Evolutionary conservation across 2,329 filamentous ascomycete species (phyloP), one percentile per base, ranked within the genome.

Genomic region (Apiospora aurea): DNA sequence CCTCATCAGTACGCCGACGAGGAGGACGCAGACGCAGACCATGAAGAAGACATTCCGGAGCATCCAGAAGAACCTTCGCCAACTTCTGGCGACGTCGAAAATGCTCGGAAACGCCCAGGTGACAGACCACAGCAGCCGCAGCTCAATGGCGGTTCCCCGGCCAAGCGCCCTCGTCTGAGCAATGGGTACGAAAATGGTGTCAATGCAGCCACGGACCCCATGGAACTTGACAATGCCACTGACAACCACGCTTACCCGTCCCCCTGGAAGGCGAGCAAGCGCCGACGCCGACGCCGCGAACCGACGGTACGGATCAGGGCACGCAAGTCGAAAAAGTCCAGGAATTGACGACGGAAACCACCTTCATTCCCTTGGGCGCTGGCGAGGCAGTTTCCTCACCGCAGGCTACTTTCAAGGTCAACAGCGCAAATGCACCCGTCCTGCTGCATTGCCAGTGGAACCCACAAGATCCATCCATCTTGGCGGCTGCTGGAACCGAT

Each of bases 401-500:
- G 73, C 77, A 79, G 74, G 78, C 78, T 73, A 75, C 77, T 72
- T 77, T 79, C 67, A 78, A 76, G 78, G 76, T 79, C 75, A 80
- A 79, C 74, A 76, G 78, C 79, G 87, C 89, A 79, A 88, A 86
- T 78, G 84, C 85, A 82, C 88, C 90, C 79, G 86, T 91, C 78
- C 83, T 92, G 81, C 86, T 92, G 84, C 89, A 91, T 82, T 91
- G 90, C 87, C 89, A 91, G 85, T 92, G 89, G 88, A 91, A 88
- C 85, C 90, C 90, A 76, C 85, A 81, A 82, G 87, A 92, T 84
- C 87, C 90, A 81, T 89, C 87, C 73, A 84, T 90, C 82, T 85
- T 92, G 86, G 90, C 89, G 82, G 89, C 89, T 85, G 89, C 88
- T 84, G 90, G 90, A 78, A 91, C 89, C 81, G 90, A 92, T 85